Evolutionary conservation across 495 filamentous ascomycete genomes (phyloP).

Genomic region (Podospora didyma): DNA sequence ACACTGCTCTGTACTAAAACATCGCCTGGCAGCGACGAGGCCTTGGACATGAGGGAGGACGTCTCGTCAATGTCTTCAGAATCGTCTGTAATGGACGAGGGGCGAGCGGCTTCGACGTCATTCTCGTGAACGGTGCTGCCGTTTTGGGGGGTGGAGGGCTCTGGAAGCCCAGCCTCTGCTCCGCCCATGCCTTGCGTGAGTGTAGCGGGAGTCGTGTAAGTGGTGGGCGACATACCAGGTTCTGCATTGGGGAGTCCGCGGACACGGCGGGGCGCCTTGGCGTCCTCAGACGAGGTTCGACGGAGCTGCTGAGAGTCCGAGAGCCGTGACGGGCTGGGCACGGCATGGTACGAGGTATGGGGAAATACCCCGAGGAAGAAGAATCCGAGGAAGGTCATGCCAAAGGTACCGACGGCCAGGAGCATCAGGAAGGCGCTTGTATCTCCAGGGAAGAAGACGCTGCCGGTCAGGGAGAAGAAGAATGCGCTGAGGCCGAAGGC

Average conservation of each 20-base stretch:
- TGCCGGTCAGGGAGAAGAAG: constrained; percentile 81
- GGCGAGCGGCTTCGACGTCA: constrained; percentile 35
- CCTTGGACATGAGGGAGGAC: constrained; percentile 76
- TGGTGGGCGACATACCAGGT: constrained; percentile 58
- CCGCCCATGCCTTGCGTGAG: constrained; percentile 20
- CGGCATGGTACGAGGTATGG: constrained; percentile 58
- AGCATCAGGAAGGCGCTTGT: constrained; percentile 76
- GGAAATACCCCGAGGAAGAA: constrained; percentile 80
- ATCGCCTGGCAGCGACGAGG: constrained; percentile 44
- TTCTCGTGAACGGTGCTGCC: constrained; percentile 15
- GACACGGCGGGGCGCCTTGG: constrained; percentile 36
- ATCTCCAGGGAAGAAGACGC: constrained; percentile 76
- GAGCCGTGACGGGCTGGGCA: constrained; percentile 48
- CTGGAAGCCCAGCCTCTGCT: constrained; percentile 7
- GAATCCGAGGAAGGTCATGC: constrained; percentile 66
- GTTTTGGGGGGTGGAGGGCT: constrained; percentile 14
- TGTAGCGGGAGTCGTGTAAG: constrained; percentile 26
- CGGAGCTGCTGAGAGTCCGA: constrained; percentile 57
- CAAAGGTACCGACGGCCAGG: constrained; percentile 74
- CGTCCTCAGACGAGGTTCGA: constrained; percentile 57
- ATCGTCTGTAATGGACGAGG: constrained; percentile 22
- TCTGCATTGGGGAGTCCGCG: constrained; percentile 44
- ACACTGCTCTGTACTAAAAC: constrained; percentile 49
- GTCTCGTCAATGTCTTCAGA: constrained; percentile 61
- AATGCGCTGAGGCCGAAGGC: constrained; percentile 94